Conservation (phyloP, 2,329 filamentous ascomycete species). For the Aspergillus arachidicola region DNA sequence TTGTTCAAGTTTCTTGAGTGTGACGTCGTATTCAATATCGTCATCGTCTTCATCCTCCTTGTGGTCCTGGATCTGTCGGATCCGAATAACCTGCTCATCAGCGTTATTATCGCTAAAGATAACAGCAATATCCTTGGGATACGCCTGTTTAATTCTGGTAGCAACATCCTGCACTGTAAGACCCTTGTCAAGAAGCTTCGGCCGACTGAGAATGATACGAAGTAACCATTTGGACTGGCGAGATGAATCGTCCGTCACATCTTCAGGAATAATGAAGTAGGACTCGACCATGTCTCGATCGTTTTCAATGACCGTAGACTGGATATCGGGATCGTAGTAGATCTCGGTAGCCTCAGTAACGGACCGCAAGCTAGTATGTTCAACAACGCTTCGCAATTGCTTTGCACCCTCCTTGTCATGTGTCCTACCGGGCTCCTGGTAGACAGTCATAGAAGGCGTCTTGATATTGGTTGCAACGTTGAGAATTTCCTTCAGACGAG, state of each 20-base stretch:
- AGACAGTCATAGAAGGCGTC: slow-evolving; percentile 95
- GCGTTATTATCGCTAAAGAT: slow-evolving; percentile 99
- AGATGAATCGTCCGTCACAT: slow-evolving; percentile 65
- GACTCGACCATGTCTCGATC: slow-evolving; percentile 95
- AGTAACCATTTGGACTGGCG: slow-evolving; percentile 91
- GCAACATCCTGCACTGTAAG: slow-evolving; percentile 91
- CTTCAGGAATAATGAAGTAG: slow-evolving; percentile 92
- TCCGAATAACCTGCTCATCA: slow-evolving; percentile 89
- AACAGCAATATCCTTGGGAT: slow-evolving; percentile 80
- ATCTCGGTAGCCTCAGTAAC: slow-evolving; percentile 93
- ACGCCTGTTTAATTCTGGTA: slow-evolving; percentile 83
- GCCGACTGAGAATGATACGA: slow-evolving; percentile 87
- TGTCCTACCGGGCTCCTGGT: slow-evolving; percentile 64
- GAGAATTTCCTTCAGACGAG: slow-evolving; percentile 98
- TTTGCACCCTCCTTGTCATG: slow-evolving; percentile 80
- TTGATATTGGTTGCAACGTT: slow-evolving; percentile 98
- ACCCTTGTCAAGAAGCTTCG: slow-evolving; percentile 89
- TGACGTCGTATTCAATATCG: slow-evolving; percentile 81
- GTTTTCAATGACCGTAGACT: slow-evolving; percentile 79
- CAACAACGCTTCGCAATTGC: slow-evolving; percentile 81
- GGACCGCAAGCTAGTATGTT: slow-evolving; percentile 90
- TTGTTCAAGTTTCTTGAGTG: slow-evolving; percentile 87
- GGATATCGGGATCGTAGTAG: slow-evolving; percentile 93
- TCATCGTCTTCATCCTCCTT: slow-evolving; percentile 75
- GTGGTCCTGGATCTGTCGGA: slow-evolving; percentile 73